Base-by-base conservation (phyloP, 805 yeast genomes). In the Candida sphagnicola region DNA sequence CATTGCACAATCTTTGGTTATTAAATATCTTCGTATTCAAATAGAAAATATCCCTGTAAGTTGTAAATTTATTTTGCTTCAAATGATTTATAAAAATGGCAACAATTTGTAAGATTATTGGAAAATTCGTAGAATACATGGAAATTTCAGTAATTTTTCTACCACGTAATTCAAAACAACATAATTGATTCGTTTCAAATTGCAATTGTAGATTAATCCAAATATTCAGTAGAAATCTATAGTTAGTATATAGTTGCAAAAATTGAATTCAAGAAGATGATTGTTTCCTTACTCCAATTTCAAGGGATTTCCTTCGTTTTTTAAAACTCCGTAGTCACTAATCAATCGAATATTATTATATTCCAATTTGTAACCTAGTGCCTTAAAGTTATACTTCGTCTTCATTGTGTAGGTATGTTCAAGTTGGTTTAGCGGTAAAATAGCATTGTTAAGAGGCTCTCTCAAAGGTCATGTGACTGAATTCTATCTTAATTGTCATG, bases 31-130 rank as follows among this genome's bases (percentile, higher is more conserved):
- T 58, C 2, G 78, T 83, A 49, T 80, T 80, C 35, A 65, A 65
- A 53, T 82, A 82, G 57, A 65, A 82, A 0, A 82, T 41, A 46
- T 81, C 86, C 44, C 89, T 59, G 38, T 67, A 66, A 1, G 85
- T 69, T 1, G 73, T 62, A 2, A 46, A 26, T 12, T 38, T 39
- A 1, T 40, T 24, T 17, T 37, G 24, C 14, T 32, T 15, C 24
- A 37, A 13, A 21, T 44, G 48, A 3, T 33, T 16, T 12, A 39
- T 37, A n/a, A 26, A 26, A 12, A 14, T 18, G 8, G 23, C 24
- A 44, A 21, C 15, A 40, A 18, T 28, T 39, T 44, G 15, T 13
- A 26, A 26, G 12, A 26, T 12, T 10, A 12, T 8, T n/a, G 29
- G 6, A 26, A 26, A 26, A 26, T 26, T 13, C 12, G 15, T 13